Conservation (phyloP, 768 basidiomycete species). For the Boletus rubroflammeus region DNA sequence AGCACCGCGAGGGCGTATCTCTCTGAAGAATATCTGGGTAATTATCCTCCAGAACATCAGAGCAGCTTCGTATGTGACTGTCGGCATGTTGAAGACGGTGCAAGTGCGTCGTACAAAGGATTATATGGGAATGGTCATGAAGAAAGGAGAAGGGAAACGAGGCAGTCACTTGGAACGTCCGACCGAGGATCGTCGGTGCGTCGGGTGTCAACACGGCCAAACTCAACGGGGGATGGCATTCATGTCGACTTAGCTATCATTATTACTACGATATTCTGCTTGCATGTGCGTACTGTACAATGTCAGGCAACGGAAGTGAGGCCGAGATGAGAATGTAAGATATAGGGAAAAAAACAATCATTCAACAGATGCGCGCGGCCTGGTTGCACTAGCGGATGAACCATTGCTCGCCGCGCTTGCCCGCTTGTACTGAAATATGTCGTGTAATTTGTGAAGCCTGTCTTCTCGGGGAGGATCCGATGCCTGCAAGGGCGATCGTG, state of each 20-base stretch:
- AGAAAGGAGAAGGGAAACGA: conserved; percentile 1
- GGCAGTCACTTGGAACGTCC: neutral
- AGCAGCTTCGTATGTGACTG: conserved; percentile 60
- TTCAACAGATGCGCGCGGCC: conserved; percentile 16
- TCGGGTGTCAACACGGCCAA: conserved; percentile 28
- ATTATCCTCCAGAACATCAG: conserved; percentile 83
- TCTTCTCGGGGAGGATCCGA: conserved; percentile 48
- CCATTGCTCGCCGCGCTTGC: conserved; percentile 55
- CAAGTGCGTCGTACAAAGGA: conserved; percentile 4
- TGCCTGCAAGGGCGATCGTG: conserved; percentile 35
- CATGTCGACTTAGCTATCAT: conserved; percentile 4
- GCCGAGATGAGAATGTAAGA: conserved; percentile 17
- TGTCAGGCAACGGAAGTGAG: conserved; percentile 20
- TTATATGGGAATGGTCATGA: conserved; percentile 10
- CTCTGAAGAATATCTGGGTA: conserved; percentile 94
- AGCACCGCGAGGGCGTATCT: conserved; percentile 89
- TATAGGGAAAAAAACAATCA: conserved; percentile 16
- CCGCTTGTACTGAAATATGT: conserved; percentile 75
- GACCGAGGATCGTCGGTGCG: neutral
- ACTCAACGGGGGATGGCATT: conserved; percentile 2
- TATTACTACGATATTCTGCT: conserved; percentile 23
- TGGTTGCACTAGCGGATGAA: conserved; percentile 30
- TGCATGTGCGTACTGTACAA: conserved; percentile 30
- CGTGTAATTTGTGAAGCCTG: conserved; percentile 69
- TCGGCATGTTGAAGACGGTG: conserved; percentile 19